Evolutionary conservation across 768 basidiomycete species (phyloP), one percentile per base, ranked within the genome.

Genomic region (Lanmaoa pseudosensibilis): DNA sequence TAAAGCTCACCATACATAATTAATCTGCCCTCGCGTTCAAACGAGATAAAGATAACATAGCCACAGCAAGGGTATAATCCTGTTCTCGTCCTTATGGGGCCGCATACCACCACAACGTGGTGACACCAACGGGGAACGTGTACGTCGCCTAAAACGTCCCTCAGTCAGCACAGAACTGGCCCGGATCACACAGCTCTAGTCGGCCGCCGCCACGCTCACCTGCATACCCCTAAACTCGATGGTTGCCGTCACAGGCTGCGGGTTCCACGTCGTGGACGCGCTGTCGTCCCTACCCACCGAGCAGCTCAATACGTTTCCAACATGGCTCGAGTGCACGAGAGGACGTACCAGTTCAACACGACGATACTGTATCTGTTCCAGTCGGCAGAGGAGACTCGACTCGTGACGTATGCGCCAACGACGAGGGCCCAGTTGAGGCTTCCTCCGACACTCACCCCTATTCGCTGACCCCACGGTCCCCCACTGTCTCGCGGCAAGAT

Each of bases 61-160:
- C 15, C 4, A 5, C 3, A 34, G 1, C 39, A 37, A 37, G 34
- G 45, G 50, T 33, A 52, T 50, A 12, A 44, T 55, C 30, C 38
- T 12, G 19, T 25, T 15, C 52, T 33, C 3, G 15, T 27, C 52
- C 41, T 67, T 53, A 60, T 27, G 58, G 49, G 13, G 16, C 1
- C 23, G 71, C 77, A 60, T 78, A 81, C 80, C 80, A 82, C 79
- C 77, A 79, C 45, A 81, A 66, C 45, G 80, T 82, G 46, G 80
- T 80, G 27, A 90, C 83, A 27, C 89, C 89, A 15, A 90, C 87
- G 2, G 88, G 88, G 75, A 92, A 92, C 3, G 86, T 88, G 67
- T 88, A 87, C 2, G 75, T 80, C 4, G 87, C 89, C 83, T 81
- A 50, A 34, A n/a, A 15, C 10, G 5, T 36, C 32, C 46, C 21